Conservation (phyloP, 2,329 filamentous ascomycete genomes). For the Fusarium sublunatum region DNA sequence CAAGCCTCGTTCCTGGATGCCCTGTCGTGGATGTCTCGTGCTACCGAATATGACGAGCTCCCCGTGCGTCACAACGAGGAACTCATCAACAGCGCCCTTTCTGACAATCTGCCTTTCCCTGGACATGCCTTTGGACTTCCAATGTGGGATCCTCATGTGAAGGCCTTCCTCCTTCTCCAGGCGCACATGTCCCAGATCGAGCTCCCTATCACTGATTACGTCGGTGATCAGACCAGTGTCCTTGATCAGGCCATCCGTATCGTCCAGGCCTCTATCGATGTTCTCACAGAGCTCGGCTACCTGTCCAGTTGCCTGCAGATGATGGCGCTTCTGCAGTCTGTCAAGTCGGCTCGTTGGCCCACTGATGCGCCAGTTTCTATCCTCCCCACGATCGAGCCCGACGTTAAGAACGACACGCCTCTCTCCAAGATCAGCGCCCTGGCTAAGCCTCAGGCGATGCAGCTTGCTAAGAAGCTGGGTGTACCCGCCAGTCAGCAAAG, state of each 20-base stretch:
- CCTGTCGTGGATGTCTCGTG: conserved; percentile 90
- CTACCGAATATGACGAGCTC: conserved; percentile 96
- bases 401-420: conserved; percentile 56
- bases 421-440: conserved; percentile 58
- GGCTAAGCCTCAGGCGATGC: conserved; percentile 51
- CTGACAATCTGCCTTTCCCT: conserved; percentile 77
- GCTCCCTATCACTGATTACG: conserved; percentile 95
- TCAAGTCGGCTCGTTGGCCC: conserved; percentile 94
- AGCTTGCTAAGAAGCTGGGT: conserved; percentile 62
- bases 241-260: conserved; percentile 97
- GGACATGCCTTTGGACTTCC: conserved; percentile 75
- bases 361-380: conserved; percentile 82
- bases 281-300: conserved; percentile 89
- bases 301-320: conserved; percentile 82
- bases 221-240: conserved; percentile 90
- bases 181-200: conserved; percentile 94
- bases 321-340: conserved; percentile 86
- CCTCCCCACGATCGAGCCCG: conserved; percentile 74
- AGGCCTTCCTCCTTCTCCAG: conserved; percentile 92
- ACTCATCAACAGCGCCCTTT: conserved; percentile 91
- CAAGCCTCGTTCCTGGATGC: conserved; percentile 83
- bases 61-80: conserved; percentile 99
- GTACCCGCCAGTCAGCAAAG: conserved; percentile 58
- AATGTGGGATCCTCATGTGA: conserved; percentile 99
- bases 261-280: conserved; percentile 93